phyloP scores from a whole-genome alignment of 495 filamentous ascomycete genomes.

The Tuber aestivum region DNA sequence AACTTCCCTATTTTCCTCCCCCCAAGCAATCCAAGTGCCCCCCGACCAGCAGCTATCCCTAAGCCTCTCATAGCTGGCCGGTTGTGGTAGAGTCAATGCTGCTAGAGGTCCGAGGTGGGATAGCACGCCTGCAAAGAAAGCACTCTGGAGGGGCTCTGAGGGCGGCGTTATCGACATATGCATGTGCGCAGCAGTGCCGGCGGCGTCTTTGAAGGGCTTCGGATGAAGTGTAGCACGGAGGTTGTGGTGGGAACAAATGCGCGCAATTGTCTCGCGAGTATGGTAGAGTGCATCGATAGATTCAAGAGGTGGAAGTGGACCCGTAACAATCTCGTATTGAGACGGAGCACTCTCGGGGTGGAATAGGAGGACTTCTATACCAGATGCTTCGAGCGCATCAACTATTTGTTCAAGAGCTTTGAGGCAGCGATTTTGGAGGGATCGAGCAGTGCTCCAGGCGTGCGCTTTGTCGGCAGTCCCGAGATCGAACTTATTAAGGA shows the following conservation, averaged over 20 bases:
- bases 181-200: constrained; percentile 61
- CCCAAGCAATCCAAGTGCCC: constrained; percentile 68
- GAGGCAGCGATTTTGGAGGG: constrained; percentile 53
- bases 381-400: constrained; percentile 52
- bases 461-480: constrained; percentile 48
- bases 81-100: constrained; percentile 59
- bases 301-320: constrained; percentile 56
- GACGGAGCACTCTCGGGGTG: constrained; percentile 70
- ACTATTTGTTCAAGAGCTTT: constrained; percentile 60
- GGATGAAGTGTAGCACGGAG: constrained; percentile 74
- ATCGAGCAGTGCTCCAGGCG: constrained; percentile 57
- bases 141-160: constrained; percentile 44
- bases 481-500: constrained; percentile 48
- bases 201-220: constrained; percentile 55
- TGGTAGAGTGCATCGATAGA: constrained; percentile 70
- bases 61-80: constrained; percentile 58
- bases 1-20: constrained; percentile 67
- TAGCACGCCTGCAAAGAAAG: constrained; percentile 64
- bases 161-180: constrained; percentile 58
- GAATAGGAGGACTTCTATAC: constrained; percentile 65
- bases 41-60: constrained; percentile 66
- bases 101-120: constrained; percentile 58
- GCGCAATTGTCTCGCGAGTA: constrained; percentile 61
- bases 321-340: constrained; percentile 77
- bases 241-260: constrained; percentile 53